Evolutionary conservation across 768 basidiomycete species (phyloP).

Genomic region (Asterophora lycoperdoides): DNA sequence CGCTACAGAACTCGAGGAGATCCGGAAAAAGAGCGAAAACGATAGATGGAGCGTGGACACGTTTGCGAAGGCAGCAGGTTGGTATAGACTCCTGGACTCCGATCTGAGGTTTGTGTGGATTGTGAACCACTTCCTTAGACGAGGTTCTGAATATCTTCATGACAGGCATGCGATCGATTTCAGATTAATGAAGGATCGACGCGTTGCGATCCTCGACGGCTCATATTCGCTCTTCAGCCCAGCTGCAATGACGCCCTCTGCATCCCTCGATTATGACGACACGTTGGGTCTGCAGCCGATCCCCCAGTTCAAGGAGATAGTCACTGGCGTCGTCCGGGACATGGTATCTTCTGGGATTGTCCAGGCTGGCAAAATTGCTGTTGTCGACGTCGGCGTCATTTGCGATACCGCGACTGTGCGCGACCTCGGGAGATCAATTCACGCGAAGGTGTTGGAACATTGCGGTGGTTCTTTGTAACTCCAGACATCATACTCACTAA

Average conservation of each 20-base stretch:
- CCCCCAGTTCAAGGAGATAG: conserved; percentile 50
- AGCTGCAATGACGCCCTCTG: conserved; percentile 9
- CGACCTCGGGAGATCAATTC: conserved; percentile 43
- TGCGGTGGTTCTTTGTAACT: neutral
- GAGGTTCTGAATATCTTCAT: conserved; percentile 4
- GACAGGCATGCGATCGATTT: conserved; percentile 75
- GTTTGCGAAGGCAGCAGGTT: conserved; percentile 77
- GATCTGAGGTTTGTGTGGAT: conserved; percentile 50
- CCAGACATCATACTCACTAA: no score
- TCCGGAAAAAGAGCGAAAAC: conserved; percentile 33
- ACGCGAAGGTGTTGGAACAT: conserved; percentile 12
- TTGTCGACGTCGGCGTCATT: conserved; percentile 59
- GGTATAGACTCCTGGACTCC: conserved; percentile 74
- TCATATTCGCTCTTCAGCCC: conserved; percentile 53
- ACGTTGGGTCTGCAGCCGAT: conserved; percentile 52
- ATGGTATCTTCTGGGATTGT: conserved; percentile 28
- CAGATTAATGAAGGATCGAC: conserved; percentile 62
- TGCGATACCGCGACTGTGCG: conserved; percentile 49
- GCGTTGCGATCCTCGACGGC: conserved; percentile 71
- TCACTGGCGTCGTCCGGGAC: conserved; percentile 45
- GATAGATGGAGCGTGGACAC: conserved; percentile 46
- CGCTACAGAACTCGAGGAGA: conserved; percentile 63
- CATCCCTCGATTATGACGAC: conserved; percentile 7
- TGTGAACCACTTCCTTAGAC: neutral
- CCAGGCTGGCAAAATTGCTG: conserved; percentile 41